Evolutionary conservation across 805 yeast species (phyloP).

Genomic region (Cyberlindnera nakhonratchasimensis): DNA sequence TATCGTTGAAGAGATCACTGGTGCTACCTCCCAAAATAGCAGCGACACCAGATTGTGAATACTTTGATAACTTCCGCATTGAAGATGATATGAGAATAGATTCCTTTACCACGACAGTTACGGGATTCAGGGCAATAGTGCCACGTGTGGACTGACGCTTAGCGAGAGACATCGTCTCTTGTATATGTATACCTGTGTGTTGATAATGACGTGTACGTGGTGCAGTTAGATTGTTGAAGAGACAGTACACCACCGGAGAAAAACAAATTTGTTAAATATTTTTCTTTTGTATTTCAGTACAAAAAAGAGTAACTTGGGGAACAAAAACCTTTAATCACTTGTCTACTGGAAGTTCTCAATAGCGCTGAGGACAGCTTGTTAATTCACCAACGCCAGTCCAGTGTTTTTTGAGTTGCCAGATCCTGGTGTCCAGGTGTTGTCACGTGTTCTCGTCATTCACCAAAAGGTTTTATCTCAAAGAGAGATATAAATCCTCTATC

Average conservation of each 20-base stretch:
- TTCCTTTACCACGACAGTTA: constrained; percentile 82
- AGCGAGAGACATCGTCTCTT: constrained; percentile 1
- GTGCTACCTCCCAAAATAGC: constrained; percentile 71
- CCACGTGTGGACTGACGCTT: constrained; percentile 6
- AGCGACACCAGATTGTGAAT: constrained; percentile 77
- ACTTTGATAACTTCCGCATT: constrained; percentile 81
- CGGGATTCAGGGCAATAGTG: constrained; percentile 57
- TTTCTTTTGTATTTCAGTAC: no score
- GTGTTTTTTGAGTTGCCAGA: neutral
- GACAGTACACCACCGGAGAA: no score
- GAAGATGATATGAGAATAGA: constrained; percentile 83
- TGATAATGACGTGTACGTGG: neutral
- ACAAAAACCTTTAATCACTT: neutral
- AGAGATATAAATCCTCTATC: no score
- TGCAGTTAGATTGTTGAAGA: neutral
- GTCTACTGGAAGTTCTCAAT: neutral
- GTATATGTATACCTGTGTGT: neutral
- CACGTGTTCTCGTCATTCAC: neutral
- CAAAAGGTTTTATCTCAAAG: no score
- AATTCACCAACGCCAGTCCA: neutral
- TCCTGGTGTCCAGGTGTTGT: constrained; percentile 1
- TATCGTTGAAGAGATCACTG: constrained; percentile 46
- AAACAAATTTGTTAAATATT: no score
- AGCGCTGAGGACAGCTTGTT: neutral
- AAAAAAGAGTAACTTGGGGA: no score